phyloP scores from a whole-genome alignment of 257 asterid species.

The Solanum dulcamara region DNA sequence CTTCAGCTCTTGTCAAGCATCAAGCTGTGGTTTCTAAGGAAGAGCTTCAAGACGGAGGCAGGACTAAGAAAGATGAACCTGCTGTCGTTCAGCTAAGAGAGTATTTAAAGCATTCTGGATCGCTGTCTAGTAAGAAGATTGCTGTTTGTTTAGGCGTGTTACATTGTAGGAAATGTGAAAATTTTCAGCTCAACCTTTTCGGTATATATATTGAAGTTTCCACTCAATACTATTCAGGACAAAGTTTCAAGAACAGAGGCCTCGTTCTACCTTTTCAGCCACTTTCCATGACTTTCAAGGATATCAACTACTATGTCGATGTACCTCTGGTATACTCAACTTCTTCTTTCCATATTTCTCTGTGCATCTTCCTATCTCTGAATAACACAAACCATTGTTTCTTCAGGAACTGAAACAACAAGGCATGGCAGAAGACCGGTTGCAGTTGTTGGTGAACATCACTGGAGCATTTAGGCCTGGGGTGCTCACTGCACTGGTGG shows the following conservation, averaged over 20 bases:
- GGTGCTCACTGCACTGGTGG: slow-evolving; percentile 91
- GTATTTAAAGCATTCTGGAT: slow-evolving; percentile 73
- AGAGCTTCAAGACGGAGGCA: slow-evolving; percentile 50
- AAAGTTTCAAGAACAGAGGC: slow-evolving; percentile 68
- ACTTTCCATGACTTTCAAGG: slow-evolving; percentile 79
- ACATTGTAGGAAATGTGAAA: background rate
- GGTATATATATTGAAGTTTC: background rate
- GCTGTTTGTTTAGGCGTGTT: background rate
- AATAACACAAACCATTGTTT: background rate
- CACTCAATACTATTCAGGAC: slow-evolving; percentile 33
- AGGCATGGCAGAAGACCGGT: slow-evolving; percentile 64
- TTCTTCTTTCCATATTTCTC: slow-evolving; percentile 1
- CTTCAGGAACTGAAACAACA: slow-evolving; percentile 89
- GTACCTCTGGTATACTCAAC: slow-evolving; percentile 61
- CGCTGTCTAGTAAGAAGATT: slow-evolving; percentile 58
- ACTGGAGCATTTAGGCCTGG: slow-evolving; percentile 93
- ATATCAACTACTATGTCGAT: slow-evolving; percentile 80
- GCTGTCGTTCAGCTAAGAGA: slow-evolving; percentile 65
- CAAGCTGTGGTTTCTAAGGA: slow-evolving; percentile 79
- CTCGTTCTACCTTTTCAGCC: slow-evolving; percentile 94
- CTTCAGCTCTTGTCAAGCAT: slow-evolving; percentile 67
- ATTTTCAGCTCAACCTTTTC: background rate
- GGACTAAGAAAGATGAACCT: slow-evolving; percentile 54
- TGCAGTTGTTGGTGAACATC: slow-evolving; percentile 65
- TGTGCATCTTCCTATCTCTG: slow-evolving; percentile 1